Evolutionary conservation across 139 green algal genomes (phyloP).

Genomic region (Mychonastes homosphaera): DNA sequence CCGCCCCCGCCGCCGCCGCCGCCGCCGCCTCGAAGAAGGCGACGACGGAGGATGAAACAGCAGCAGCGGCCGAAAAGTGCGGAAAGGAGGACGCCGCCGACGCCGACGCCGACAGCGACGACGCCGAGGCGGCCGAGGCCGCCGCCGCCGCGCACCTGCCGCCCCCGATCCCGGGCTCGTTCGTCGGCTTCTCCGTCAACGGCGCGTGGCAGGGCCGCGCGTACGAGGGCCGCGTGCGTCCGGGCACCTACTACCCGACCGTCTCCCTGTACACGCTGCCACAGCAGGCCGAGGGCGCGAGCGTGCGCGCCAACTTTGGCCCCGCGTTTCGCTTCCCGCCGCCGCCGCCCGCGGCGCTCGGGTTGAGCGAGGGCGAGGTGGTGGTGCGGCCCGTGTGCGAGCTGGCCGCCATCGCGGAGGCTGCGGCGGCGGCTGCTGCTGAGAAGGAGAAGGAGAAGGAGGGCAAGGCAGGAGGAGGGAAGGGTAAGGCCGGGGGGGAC

Average conservation of each 20-base stretch:
- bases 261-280: conserved; percentile 64
- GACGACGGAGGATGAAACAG: no score
- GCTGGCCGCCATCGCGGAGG: conserved; percentile 6
- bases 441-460: no score
- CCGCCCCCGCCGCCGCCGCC: no score
- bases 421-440: conserved; percentile 2
- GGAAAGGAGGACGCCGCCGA: no score
- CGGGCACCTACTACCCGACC: conserved; percentile 78
- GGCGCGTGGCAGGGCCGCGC: conserved; percentile 54
- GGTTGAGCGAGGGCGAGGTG: conserved; percentile 14
- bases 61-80: no score
- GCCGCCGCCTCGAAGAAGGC: no score
- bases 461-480: no score
- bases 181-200: conserved; percentile 61
- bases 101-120: no score
- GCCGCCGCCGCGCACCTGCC: no score
- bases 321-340: conserved; percentile 26
- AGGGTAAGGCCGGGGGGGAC: no score
- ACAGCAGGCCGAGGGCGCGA: conserved; percentile 41
- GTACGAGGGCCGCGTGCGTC: conserved; percentile 65
- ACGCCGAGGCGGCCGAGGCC: no score
- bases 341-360: no score
- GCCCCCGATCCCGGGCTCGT: conserved; percentile 31
- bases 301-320: conserved; percentile 69
- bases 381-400: conserved; percentile 10